These are phyloP conservation scores for Carpinus fangiana DNA, from an alignment of 306 rosid species.

Conservation along the genomic window DNA sequence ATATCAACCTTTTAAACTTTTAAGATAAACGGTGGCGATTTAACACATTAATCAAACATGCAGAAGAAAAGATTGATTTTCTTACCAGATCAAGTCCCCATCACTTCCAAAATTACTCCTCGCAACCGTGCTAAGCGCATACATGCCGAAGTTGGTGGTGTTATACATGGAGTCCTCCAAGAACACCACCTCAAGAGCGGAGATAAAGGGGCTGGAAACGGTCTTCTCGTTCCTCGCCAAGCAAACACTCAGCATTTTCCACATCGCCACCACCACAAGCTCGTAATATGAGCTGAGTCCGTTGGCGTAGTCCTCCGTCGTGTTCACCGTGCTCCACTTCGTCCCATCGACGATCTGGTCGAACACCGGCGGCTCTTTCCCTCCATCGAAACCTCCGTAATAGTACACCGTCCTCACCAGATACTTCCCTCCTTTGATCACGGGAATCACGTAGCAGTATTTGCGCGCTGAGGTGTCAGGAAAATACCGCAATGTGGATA, in stretches of 20 bases:
- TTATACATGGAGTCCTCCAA: slow-evolving; percentile 66
- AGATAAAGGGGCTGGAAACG: slow-evolving; percentile 68
- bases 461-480: slow-evolving; percentile 57
- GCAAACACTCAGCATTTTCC: slow-evolving; percentile 65
- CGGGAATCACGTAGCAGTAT: slow-evolving; percentile 69
- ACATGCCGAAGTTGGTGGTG: slow-evolving; percentile 60
- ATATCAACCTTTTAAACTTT: no score
- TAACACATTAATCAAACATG: no score
- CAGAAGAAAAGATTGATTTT: neutral
- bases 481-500: slow-evolving; percentile 70
- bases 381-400: slow-evolving; percentile 79
- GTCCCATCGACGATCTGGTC: slow-evolving; percentile 90
- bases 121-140: slow-evolving; percentile 65
- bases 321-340: slow-evolving; percentile 63
- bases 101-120: slow-evolving; percentile 56
- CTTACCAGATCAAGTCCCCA: slow-evolving; percentile 55
- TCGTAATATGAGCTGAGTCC: slow-evolving; percentile 81
- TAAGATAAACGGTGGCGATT: no score
- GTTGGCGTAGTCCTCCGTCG: slow-evolving; percentile 64
- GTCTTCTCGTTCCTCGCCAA: slow-evolving; percentile 68
- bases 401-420: slow-evolving; percentile 63
- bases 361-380: slow-evolving; percentile 72
- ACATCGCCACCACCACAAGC: slow-evolving; percentile 44
- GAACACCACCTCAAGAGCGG: slow-evolving; percentile 71
- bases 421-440: slow-evolving; percentile 51